Evolutionary conservation across 768 basidiomycete species (phyloP), one percentile per base, ranked within the genome.

Genomic region (Agaricus blazei): DNA sequence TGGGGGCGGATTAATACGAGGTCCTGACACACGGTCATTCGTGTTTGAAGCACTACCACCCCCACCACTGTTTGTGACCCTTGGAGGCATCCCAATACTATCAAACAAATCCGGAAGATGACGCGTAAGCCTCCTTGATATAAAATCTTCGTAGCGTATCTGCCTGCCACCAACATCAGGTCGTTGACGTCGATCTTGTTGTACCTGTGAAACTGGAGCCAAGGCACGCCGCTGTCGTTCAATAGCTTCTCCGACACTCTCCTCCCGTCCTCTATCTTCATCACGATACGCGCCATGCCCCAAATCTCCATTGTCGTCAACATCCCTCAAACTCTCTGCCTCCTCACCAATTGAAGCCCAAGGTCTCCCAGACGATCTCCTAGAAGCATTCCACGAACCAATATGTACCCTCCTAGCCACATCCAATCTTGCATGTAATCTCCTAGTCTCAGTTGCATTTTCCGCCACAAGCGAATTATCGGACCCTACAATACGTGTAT

Each of bases 401-500:
- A 8, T 7, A 6, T 34, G 34, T 11, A 34, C 36, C 43, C 54
- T 40, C 24, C 54, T 56, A 11, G 37, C 23, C 40, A 47, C 24
- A 27, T 56, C 54, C 12, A 40, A 42, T 44, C 54, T 56, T 45
- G 53, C 53, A 9, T 23, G 19, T 42, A 48, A 49, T 36, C 54
- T 56, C 31, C 48, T 40, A 9, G 43, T 42, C 48, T 56, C 54
- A 28, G 48, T 26, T 29, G 48, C 34, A 44, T 56, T 49, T 42
- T 56, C 54, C 12, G 48, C 41, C 41, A 56, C 48, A 5, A 56
- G 45, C 34, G 54, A 56, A 50, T 49, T 56, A 26, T 46, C 46
- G 11, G 54, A 56, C 12, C 54, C 54, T 6, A 52, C 27, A 29
- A 54, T 29, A 42, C 53, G 53, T 15, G 53, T 54, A 28, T 37